Evolutionary conservation across 768 basidiomycete species (phyloP).

Genomic region (Russula sp.): DNA sequence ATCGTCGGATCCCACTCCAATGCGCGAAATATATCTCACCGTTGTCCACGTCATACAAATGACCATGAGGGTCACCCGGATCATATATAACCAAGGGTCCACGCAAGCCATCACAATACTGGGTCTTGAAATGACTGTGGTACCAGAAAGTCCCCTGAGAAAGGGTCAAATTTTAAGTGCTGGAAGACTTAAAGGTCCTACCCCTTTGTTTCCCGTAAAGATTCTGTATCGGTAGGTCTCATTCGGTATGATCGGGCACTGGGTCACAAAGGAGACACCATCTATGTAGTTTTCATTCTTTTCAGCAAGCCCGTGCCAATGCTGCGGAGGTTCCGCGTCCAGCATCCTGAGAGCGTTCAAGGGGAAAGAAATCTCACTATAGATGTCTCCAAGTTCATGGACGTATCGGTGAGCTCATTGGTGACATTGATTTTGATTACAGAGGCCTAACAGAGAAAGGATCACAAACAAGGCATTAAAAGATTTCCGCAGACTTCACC

Average conservation of each 20-base stretch:
- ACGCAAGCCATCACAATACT: constrained; percentile 34
- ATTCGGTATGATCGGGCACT: constrained; percentile 41
- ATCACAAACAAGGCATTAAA: neutral
- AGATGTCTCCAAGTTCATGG: constrained; percentile 45
- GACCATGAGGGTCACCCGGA: constrained; percentile 25
- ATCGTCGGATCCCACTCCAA: neutral
- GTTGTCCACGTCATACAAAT: constrained; percentile 28
- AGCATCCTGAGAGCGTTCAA: neutral
- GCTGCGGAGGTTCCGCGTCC: constrained; percentile 30
- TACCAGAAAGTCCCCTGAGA: constrained; percentile 31
- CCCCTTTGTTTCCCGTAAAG: constrained; percentile 31
- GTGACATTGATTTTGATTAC: constrained; percentile 34
- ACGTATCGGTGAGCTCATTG: constrained; percentile 37
- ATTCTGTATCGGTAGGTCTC: constrained; percentile 41
- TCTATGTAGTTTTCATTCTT: constrained; percentile 39
- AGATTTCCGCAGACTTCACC: neutral
- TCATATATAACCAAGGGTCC: constrained; percentile 29
- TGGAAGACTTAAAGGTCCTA: constrained; percentile 28
- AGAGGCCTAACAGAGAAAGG: neutral
- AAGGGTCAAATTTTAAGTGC: neutral
- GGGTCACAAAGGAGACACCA: constrained; percentile 36
- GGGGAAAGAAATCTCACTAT: constrained; percentile 32
- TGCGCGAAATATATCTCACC: constrained; percentile 13
- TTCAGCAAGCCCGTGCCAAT: constrained; percentile 51
- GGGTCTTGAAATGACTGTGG: constrained; percentile 34